These are phyloP conservation scores for Penicillium fuscoglaucum DNA, from an alignment of 2,329 filamentous ascomycete species.

Conservation along the genomic window DNA sequence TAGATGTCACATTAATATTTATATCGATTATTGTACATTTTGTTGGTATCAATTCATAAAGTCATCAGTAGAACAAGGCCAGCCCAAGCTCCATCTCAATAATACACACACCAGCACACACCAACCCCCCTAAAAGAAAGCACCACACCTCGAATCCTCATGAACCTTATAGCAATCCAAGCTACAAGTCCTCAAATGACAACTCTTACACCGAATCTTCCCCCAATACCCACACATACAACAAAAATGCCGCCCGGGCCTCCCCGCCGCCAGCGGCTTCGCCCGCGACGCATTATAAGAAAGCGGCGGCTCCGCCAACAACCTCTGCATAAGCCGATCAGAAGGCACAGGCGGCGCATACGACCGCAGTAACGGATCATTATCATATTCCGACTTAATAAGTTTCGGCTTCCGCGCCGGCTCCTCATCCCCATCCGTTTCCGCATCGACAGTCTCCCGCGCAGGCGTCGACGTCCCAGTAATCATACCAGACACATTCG, in stretches of 20 bases:
- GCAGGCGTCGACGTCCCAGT: slow-evolving; percentile 16
- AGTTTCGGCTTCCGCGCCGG: slow-evolving; percentile 23
- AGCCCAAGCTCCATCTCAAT: slow-evolving; percentile 1
- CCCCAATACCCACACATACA: slow-evolving; percentile 54
- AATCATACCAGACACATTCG: slow-evolving; percentile 2
- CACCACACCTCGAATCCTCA: slow-evolving; percentile 49
- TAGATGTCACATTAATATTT: background rate
- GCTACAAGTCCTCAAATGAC: slow-evolving; percentile 49
- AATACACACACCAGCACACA: slow-evolving; percentile 11
- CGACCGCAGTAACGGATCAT: slow-evolving; percentile 45
- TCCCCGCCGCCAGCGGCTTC: slow-evolving; percentile 33
- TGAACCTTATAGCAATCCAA: slow-evolving; percentile 50
- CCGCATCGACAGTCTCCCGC: slow-evolving; percentile 15
- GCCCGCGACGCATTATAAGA: slow-evolving; percentile 50
- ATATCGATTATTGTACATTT: slow-evolving; percentile 18
- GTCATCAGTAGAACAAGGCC: slow-evolving; percentile 14
- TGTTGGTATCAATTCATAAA: slow-evolving; percentile 21
- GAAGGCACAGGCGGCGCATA: slow-evolving; percentile 47
- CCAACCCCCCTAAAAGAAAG: slow-evolving; percentile 35
- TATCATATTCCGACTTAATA: slow-evolving; percentile 41
- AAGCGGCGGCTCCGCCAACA: slow-evolving; percentile 49
- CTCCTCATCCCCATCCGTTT: slow-evolving; percentile 15
- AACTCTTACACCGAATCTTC: slow-evolving; percentile 50
- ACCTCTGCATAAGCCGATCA: slow-evolving; percentile 46
- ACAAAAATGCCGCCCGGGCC: slow-evolving; percentile 46